phyloP scores from a whole-genome alignment of 345 rosid genomes.

The Gossypium herbaceum region DNA sequence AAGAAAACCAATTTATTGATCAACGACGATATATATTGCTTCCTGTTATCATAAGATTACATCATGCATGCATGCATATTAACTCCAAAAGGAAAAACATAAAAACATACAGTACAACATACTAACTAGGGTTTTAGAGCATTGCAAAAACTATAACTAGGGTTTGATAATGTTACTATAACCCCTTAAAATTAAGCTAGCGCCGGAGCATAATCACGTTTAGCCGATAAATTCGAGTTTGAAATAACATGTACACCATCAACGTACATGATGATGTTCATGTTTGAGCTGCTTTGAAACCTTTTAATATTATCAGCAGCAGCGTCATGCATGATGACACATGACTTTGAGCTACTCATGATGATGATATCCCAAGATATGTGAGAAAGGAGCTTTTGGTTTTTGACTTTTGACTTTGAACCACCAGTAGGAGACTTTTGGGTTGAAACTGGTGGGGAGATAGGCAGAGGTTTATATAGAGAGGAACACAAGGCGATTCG shows the following conservation, averaged over 20 bases:
- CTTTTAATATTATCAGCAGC: background rate
- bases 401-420: background rate
- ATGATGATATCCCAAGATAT: background rate
- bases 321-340: background rate
- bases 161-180: background rate
- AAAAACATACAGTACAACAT: too few relatives aligned
- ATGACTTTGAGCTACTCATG: background rate
- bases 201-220: constrained; percentile 29
- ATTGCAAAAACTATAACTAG: background rate
- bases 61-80: too few relatives aligned
- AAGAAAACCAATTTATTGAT: background rate
- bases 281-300: background rate
- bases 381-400: background rate
- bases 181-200: constrained; percentile 9
- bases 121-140: background rate
- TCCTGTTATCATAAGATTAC: too few relatives aligned
- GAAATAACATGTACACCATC: background rate
- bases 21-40: too few relatives aligned
- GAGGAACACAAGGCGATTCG: background rate
- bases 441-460: background rate
- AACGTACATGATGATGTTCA: constrained; percentile 4
- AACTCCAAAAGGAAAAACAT: too few relatives aligned
- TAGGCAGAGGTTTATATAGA: background rate
- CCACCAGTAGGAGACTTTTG: background rate
- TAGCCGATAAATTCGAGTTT: background rate